Evolutionary conservation across 768 basidiomycete species (phyloP).

Genomic region (Boletus barrowsii): DNA sequence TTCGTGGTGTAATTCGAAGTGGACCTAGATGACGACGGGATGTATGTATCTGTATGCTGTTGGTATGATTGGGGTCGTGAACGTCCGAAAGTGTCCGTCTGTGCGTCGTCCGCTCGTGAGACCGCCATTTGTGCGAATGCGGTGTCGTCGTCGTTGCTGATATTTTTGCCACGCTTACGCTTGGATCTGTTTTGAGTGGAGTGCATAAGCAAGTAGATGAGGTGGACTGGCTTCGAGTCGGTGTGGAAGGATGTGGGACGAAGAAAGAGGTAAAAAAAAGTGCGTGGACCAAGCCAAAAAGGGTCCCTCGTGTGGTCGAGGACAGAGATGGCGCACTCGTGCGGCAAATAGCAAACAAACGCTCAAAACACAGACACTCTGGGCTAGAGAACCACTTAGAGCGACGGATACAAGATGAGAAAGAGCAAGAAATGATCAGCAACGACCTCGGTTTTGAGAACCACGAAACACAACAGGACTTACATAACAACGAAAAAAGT

Average conservation of each 20-base stretch:
- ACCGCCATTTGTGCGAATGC: conserved; percentile 35
- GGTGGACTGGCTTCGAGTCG: conserved; percentile 18
- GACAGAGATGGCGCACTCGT: conserved; percentile 20
- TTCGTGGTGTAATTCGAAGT: conserved; percentile 44
- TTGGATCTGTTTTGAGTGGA: conserved; percentile 41
- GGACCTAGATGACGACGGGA: conserved; percentile 43
- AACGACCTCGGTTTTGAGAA: conserved; percentile 18
- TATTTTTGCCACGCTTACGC: conserved; percentile 51
- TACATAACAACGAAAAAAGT: conserved; percentile 33
- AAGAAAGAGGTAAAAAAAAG: conserved; percentile 24
- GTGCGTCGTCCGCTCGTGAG: conserved; percentile 50
- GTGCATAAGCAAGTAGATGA: conserved; percentile 34
- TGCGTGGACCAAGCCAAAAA: conserved; percentile 29
- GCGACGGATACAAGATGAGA: conserved; percentile 18
- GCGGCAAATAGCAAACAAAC: conserved; percentile 31
- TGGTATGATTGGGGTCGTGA: conserved; percentile 42
- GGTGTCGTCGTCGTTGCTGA: conserved; percentile 47
- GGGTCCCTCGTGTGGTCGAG: conserved; percentile 22
- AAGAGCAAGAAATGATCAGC: conserved; percentile 25
- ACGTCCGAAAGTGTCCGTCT: conserved; percentile 52
- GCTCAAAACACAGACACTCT: conserved; percentile 31
- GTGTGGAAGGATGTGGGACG: conserved; percentile 19
- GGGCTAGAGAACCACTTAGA: conserved; percentile 16
- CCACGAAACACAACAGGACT: conserved; percentile 28
- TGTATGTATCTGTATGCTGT: conserved; percentile 44